Base-by-base conservation (phyloP, 2,329 filamentous ascomycete genomes). In the Monosporascus sp. region DNA sequence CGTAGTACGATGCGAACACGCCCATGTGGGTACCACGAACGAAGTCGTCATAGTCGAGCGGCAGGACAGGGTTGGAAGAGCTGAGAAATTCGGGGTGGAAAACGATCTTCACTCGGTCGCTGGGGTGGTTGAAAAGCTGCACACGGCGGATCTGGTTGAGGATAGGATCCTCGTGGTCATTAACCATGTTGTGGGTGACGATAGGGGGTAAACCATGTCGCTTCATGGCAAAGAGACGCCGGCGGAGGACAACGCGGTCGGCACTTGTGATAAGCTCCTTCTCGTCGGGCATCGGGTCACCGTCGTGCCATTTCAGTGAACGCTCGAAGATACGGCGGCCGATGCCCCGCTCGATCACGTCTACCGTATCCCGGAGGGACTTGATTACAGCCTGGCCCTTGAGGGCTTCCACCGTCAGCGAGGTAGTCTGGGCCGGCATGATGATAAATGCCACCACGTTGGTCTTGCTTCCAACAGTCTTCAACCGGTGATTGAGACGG, bases 31-130 rank as follows among this genome's bases (percentile, higher is more conserved):
- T 97, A 60, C 94, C 94, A 52, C 94, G 90, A 45, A 99, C 94
- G 68, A 99, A 99, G 71, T 99, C 94, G 66, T 99, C 94, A 66
- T 99, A 97, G 74, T 97, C 94, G 67, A 99, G 81, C 19, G 94
- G 92, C 36, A 99, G 80, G 2, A 99, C 92, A 0, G 94, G 93
- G 74, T 97, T 97, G 52, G 91, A 87, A 1, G 93, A 95, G 78
- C 92, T 97, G 62, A 99, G 76, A 75, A 99, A 99, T 72, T 97
- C 94, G 7, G 94, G 94, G 69, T 99, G 94, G 83, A 99, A 99
- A 60, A 99, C 81, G 56, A 99, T 83, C 82, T 99, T 99, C 74
- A 99, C 94, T 34, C 94, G 90, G 71, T 99, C 94, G 1, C 86
- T 85, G 1, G 92, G 89, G 71, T 96, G 88, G 76, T 99, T 99